Conservation (phyloP, 1,284 basidiomycete genomes). For the Sanghuangporus sanghuang region DNA sequence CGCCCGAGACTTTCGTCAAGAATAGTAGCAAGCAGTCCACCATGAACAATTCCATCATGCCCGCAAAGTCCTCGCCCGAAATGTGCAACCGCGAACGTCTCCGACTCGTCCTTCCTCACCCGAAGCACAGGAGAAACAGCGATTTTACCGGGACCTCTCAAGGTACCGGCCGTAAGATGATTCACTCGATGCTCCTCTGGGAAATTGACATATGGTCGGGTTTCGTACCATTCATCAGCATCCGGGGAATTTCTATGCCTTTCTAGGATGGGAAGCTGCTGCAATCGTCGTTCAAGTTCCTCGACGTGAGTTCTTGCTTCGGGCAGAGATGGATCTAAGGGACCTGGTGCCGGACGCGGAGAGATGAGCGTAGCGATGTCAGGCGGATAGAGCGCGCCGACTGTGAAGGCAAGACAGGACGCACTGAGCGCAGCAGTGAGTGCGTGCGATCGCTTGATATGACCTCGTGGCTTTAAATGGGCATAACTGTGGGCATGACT, state of each 20-base stretch:
- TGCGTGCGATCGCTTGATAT: constrained; percentile 9
- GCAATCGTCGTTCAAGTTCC: constrained; percentile 64
- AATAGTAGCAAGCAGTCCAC: constrained; percentile 86
- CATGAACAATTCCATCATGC: constrained; percentile 92
- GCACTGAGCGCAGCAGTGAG: constrained; percentile 5
- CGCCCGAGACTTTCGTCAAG: constrained; percentile 85
- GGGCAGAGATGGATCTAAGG: constrained; percentile 55
- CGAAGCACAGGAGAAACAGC: constrained; percentile 75
- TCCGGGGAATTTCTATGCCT: constrained; percentile 44
- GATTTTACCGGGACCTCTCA: constrained; percentile 82
- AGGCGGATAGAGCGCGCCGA: constrained; percentile 64
- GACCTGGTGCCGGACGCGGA: constrained; percentile 68
- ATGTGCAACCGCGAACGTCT: constrained; percentile 70
- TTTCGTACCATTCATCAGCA: constrained; percentile 65
- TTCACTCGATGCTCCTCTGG: constrained; percentile 71
- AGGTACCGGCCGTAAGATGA: constrained; percentile 78
- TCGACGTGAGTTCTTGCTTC: constrained; percentile 57
- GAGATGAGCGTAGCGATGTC: constrained; percentile 56
- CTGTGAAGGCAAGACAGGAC: constrained; percentile 34
- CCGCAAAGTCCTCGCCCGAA: constrained; percentile 85
- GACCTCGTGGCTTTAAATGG: background rate
- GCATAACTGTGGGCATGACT: background rate
- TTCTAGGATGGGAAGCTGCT: constrained; percentile 57
- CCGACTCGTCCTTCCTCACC: constrained; percentile 69
- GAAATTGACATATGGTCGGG: constrained; percentile 68